Evolutionary conservation across 179 eudicot species (phyloP).

Genomic region (Silene noctiflora): DNA sequence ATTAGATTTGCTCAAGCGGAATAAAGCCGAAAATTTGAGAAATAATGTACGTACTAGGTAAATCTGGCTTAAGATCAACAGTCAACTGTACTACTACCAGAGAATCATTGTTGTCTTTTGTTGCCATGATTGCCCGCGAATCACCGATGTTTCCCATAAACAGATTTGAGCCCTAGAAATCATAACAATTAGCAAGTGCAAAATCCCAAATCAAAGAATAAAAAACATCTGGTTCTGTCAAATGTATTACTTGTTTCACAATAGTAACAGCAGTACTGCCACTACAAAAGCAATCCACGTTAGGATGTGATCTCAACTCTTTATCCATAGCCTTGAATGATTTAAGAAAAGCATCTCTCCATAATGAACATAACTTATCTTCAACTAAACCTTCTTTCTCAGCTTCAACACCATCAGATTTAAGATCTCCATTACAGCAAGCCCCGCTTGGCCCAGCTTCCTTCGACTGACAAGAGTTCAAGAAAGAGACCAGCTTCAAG

Average conservation of each 20-base stretch:
- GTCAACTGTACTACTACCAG: constrained; percentile 84
- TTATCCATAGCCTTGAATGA: constrained; percentile 93
- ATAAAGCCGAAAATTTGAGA: neutral
- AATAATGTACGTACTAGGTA: constrained; percentile 62
- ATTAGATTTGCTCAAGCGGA: constrained; percentile 13
- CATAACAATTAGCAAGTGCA: neutral
- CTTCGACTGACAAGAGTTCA: constrained; percentile 55
- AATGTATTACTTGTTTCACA: constrained; percentile 62
- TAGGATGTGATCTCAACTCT: constrained; percentile 80
- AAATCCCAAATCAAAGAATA: neutral
- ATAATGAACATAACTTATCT: constrained; percentile 46
- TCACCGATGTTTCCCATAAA: constrained; percentile 86
- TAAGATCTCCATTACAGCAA: constrained; percentile 43
- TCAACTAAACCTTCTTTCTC: constrained; percentile 47
- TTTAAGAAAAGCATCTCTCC: constrained; percentile 91
- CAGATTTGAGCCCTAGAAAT: constrained; percentile 71
- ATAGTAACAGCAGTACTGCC: constrained; percentile 90
- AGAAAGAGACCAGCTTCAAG: constrained; percentile 57
- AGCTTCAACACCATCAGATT: constrained; percentile 44
- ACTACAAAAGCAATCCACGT: constrained; percentile 93
- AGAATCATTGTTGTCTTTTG: constrained; percentile 56
- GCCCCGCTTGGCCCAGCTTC: constrained; percentile 42
- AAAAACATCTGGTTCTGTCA: neutral
- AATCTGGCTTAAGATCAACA: constrained; percentile 96
- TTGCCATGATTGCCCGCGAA: constrained; percentile 90